Base-by-base conservation (phyloP, 1,284 basidiomycete species). In the Golubevia pallescens region DNA sequence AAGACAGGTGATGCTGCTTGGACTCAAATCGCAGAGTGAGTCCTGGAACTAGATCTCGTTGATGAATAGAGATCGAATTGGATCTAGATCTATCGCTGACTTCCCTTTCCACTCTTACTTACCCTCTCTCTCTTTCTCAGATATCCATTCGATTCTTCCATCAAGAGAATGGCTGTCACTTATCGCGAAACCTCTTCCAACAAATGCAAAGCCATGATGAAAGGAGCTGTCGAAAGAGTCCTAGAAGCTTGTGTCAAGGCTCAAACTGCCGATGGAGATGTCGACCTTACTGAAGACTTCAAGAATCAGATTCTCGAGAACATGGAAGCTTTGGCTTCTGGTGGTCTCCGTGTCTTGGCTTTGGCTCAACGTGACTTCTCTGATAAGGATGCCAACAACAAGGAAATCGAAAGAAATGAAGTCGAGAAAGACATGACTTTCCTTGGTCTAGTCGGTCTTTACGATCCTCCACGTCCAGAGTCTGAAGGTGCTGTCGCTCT, bases 391-490 rank as follows among this genome's bases (percentile, higher is more conserved):
- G 69, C 81, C 23, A 67, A 72, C 38, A 67, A 87, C 66, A 77
- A 77, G 58, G 66, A 58, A 1, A 78, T 86, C 65, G 66, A 77
- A 14, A 87, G 90, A 28, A 88, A 88, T 57, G 87, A 89, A 1
- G 88, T 90, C 13, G 91, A 92, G 84, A 80, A 86, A 20, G 88
- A 87, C 24, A 89, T 91, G 77, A 86, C 86, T 4, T 90, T 93
- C 86, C 86, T 90, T 6, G 91, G 90, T 7, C 87, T 92, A 1
- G 89, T 88, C 10, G 91, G 91, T 61, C 90, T 92, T 65, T 90
- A 69, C 63, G 91, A 92, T 77, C 91, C 91, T 14, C 91, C 91
- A n/a, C 88, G 91, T 51, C 89, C 89, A 10, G 90, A 92, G 76
- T 90, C 89, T 2, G 86, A 88, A 1, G 89, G 88, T 10, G 90